Percentiles rank a stretch among this genome's conserved stretches.
phyloP scores from a whole-genome alignment of 768 basidiomycete species.

The Tricholoma hemisulphureum region DNA sequence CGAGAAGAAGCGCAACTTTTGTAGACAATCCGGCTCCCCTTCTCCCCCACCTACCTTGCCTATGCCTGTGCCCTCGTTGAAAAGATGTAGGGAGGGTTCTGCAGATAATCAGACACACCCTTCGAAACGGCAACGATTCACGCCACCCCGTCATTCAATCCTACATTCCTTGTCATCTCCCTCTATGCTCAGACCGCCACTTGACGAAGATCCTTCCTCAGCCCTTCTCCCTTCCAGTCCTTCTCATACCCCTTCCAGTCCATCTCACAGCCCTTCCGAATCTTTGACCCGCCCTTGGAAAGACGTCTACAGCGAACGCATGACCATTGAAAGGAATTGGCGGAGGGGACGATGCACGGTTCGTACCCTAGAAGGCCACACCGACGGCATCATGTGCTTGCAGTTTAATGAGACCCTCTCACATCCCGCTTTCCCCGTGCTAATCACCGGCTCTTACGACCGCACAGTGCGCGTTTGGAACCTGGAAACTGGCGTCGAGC shows the following conservation, averaged over 20 bases:
- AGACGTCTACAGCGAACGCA: conserved; percentile 95
- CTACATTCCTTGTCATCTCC: conserved; percentile 11
- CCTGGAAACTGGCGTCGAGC: conserved; percentile 82
- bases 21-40: conserved; percentile 31
- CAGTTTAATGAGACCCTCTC: conserved; percentile 86
- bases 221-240: conserved; percentile 32
- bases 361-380: conserved; percentile 86
- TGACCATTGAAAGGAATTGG: conserved; percentile 97
- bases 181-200: conserved; percentile 9
- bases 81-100: conserved; percentile 36
- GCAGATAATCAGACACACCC: conserved; percentile 32
- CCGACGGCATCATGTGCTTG: conserved; percentile 95
- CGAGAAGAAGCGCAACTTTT: conserved; percentile 62
- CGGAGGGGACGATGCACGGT: conserved; percentile 85
- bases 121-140: conserved; percentile 52
- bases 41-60: conserved; percentile 7
- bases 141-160: conserved; percentile 13
- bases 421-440: conserved; percentile 85
- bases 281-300: conserved; percentile 91
- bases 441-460: conserved; percentile 98
- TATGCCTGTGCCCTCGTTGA: conserved; percentile 22
- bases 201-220: conserved; percentile 9
- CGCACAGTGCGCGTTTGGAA: conserved; percentile 96
- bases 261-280: conserved; percentile 24
- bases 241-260: conserved; percentile 25